Evolutionary conservation across 441 rosid genomes (phyloP), one percentile per base, ranked within the genome.

Genomic region (Brassica balearica): DNA sequence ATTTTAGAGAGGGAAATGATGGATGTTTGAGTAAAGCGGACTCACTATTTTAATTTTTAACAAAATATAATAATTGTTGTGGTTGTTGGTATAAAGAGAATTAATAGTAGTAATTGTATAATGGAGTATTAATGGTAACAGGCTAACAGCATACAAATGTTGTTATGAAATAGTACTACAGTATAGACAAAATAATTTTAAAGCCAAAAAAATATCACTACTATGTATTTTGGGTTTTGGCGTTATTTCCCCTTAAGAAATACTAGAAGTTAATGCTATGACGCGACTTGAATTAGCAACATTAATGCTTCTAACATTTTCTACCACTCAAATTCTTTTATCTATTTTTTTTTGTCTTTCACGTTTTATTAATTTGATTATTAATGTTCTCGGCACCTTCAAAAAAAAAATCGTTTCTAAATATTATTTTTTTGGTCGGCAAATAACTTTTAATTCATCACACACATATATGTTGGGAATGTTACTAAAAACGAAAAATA

Each of bases 21-120:
- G n/a, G n/a, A 77, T 17, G 59, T 10, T 68, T 69, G 22, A 15
- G 80, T 12, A 15, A 55, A 23, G 48, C 51, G 5, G 48, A 43
- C 2, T 67, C 56, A 23, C 9, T 20, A 64, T 15, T 15, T 15
- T 15, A 15, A 15, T 15, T 22, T 65, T 53, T 17, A 34, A 5
- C 34, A 56, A 56, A 34, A 46, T 2, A 11, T 11, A 25, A 15
- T 22, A 22, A 2, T 4, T 66, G 60, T 38, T 38, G 60, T 58
- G n/a, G 14, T 58, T 41, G 62, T 59, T 12, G 15, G 17, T 60
- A 5, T 6, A 6, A 3, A 12, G 36, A 64, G 20, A 43, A 43
- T 43, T 67, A 22, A 6, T 22, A 20, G 2, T 67, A 67, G 3
- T 41, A 41, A 15, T 65, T 66, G 32, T 38, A 0, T 65, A 20